Evolutionary conservation across 768 basidiomycete species (phyloP).

Genomic region (Amanita jacksonii): DNA sequence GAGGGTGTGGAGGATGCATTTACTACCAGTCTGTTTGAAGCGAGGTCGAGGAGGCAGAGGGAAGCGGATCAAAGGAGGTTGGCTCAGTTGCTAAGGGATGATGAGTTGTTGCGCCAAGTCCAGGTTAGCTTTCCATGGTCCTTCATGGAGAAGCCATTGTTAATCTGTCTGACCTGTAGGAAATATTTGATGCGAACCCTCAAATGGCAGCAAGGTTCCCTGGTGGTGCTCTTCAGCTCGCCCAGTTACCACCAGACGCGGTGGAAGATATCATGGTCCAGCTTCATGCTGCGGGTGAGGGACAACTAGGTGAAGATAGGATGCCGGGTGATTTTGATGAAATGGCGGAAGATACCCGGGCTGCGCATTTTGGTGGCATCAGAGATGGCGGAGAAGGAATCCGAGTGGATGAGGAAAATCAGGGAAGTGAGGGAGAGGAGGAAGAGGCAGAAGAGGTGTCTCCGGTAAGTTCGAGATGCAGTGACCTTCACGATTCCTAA

Average conservation of each 20-base stretch:
- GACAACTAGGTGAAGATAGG: slow-evolving; percentile 24
- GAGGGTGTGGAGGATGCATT: slow-evolving; percentile 46
- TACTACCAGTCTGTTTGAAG: slow-evolving; percentile 9
- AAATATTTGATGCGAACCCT: slow-evolving; percentile 48
- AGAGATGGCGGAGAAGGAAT: slow-evolving; percentile 11
- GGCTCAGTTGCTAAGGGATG: slow-evolving; percentile 50
- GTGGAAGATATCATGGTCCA: slow-evolving; percentile 44
- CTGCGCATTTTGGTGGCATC: slow-evolving; percentile 10
- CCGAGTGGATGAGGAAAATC: slow-evolving; percentile 18
- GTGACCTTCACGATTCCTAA: too few relatives aligned
- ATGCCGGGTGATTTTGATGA: slow-evolving; percentile 39
- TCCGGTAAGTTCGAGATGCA: slow-evolving; percentile 30
- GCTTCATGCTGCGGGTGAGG: slow-evolving; percentile 30
- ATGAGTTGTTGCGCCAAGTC: slow-evolving; percentile 45
- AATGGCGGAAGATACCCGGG: slow-evolving; percentile 12
- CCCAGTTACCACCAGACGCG: too few relatives aligned
- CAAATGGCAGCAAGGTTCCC: slow-evolving; percentile 47
- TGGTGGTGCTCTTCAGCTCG: slow-evolving; percentile 57
- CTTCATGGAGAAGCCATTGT: too few relatives aligned
- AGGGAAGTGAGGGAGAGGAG: slow-evolving; percentile 23
- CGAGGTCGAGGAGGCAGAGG: slow-evolving; percentile 27
- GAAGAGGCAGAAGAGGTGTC: slow-evolving; percentile 39
- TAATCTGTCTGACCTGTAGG: slow-evolving; percentile 18
- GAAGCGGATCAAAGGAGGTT: slow-evolving; percentile 43
- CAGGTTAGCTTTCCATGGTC: slow-evolving; percentile 25